Evolutionary conservation across 768 basidiomycete species (phyloP), one percentile per base, ranked within the genome.

Genomic region (Tylopilus felleus): DNA sequence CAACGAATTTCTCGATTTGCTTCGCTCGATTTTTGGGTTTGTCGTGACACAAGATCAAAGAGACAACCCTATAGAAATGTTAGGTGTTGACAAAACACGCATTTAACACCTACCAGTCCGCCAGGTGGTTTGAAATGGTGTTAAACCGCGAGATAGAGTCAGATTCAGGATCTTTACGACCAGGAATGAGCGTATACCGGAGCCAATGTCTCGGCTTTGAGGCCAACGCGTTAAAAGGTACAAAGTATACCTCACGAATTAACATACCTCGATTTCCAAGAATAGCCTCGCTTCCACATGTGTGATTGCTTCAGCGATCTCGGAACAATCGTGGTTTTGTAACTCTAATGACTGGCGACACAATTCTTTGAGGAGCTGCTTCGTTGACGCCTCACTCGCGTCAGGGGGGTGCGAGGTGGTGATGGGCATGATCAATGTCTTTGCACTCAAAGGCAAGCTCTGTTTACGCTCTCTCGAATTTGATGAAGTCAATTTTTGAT

Each of bases 1-100:
- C 84, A 23, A 93, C 84, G 54, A 98, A 86, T 65, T 91, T 91
- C 66, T 97, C 93, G 54, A 95, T 88, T 61, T 93, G 86, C 54
- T 78, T 82, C 4, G 86, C 89, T 39, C 96, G 85, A 41, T 77
- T 69, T 68, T 82, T 85, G 27, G 85, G 77, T 61, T 85, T 87
- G 61, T 92, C 86, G 53, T 95, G 92, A 53, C 90, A 90, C 14
- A 98, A 74, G 49, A 99, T 93, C 53, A 98, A 73, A 16, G 93
- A 93, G 9, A 88, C 84, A 47, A 94, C 90, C 93, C 95, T 96
- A 57, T 16, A 17, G 21, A 46, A 42, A n/a, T 33, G 46, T 61
- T 52, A 60, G 28, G 17, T 33, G 5, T 33, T n/a, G 35, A 41
- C 19, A 16, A 52, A 5, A 44, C 21, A 22, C 7, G 22, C 41